Percentiles rank a stretch among this genome's conserved stretches.
These are phyloP conservation scores for Plasmopara muralis DNA, from an alignment of 352 stramenopile genomes.

Conservation along the genomic window DNA sequence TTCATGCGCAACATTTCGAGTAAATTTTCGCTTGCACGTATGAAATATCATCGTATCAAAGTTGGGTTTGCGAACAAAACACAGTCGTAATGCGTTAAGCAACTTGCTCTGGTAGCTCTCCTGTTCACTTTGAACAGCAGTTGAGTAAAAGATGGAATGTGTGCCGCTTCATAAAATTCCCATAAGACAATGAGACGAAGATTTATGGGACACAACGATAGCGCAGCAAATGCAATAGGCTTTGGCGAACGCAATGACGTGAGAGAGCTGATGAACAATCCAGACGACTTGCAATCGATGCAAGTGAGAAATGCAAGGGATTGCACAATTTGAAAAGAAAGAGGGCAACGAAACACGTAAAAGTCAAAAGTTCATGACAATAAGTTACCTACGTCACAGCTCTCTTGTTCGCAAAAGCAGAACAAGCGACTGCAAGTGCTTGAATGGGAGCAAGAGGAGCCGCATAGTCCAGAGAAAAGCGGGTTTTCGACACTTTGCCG, in stretches of 20 bases:
- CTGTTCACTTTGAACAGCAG: too few relatives aligned
- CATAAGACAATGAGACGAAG: too few relatives aligned
- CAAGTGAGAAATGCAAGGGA: constrained; percentile 13
- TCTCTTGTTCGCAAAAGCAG: constrained; percentile 82
- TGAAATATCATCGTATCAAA: too few relatives aligned
- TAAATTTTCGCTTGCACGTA: too few relatives aligned
- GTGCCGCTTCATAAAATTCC: too few relatives aligned
- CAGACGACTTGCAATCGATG: constrained; percentile 23
- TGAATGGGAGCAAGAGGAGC: constrained; percentile 67
- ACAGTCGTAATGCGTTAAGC: too few relatives aligned
- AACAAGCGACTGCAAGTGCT: constrained; percentile 74
- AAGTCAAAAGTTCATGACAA: constrained; percentile 8
- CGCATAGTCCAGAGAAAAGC: constrained; percentile 77
- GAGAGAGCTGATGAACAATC: constrained; percentile 36
- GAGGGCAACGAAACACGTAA: background rate
- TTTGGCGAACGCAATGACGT: constrained; percentile 29
- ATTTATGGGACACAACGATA: too few relatives aligned
- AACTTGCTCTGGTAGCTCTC: too few relatives aligned
- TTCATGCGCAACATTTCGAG: too few relatives aligned
- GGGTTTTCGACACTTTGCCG: constrained; percentile 75
- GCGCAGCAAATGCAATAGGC: too few relatives aligned
- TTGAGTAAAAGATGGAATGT: too few relatives aligned
- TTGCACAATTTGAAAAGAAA: constrained; percentile 4
- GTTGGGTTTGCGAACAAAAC: too few relatives aligned
- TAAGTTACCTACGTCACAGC: constrained; percentile 54